A percentile compares a stretch with the other conserved stretches of the same genome.
Conservation (phyloP, 306 rosid genomes). For the Vigna angularis region DNA sequence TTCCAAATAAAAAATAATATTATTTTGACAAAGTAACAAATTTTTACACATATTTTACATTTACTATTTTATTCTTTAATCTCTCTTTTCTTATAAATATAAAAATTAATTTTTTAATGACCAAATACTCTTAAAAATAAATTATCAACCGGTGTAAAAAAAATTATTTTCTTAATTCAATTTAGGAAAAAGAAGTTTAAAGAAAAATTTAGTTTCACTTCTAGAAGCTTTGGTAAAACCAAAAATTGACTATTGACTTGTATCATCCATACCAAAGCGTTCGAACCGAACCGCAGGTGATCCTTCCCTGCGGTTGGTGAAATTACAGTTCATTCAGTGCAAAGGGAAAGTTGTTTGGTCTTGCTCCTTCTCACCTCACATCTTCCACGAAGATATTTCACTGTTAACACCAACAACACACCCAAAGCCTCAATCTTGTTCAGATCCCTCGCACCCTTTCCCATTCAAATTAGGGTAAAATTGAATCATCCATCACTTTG, state of each 20-base stretch:
- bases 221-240: not conserved
- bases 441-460: conserved; percentile 40
- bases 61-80: too few relatives aligned
- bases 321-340: conserved; percentile 35
- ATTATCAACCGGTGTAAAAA: too few relatives aligned
- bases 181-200: not conserved
- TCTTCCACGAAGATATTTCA: not conserved
- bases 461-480: conserved; percentile 39
- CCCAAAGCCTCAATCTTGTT: conserved; percentile 13
- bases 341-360: not conserved
- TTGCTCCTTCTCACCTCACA: not conserved
- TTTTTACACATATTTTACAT: too few relatives aligned
- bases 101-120: too few relatives aligned
- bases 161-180: not conserved
- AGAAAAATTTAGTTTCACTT: not conserved
- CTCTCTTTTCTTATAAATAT: too few relatives aligned
- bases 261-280: not conserved
- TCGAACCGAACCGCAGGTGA: conserved; percentile 43
- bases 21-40: too few relatives aligned
- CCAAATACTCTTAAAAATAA: too few relatives aligned
- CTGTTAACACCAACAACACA: not conserved
- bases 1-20: not conserved
- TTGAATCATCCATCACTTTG: conserved; percentile 8
- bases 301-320: conserved; percentile 22
- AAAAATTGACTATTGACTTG: conserved; percentile 12